phyloP scores from a whole-genome alignment of 768 basidiomycete genomes.

The Cystobasidium onofrii region DNA sequence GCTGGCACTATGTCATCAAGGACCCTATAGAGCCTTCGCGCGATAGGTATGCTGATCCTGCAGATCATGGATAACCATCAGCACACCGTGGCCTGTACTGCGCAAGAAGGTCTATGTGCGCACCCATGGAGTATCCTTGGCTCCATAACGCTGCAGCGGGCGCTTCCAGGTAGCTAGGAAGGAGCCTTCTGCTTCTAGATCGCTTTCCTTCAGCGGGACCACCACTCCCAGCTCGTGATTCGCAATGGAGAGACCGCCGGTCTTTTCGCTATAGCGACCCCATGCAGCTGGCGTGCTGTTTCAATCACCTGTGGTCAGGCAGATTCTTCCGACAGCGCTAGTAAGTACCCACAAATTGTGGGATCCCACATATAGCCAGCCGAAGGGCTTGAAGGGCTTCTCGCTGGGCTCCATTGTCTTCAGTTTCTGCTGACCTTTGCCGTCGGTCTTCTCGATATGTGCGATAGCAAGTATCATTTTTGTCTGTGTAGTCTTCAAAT shows the following conservation, averaged over 20 bases:
- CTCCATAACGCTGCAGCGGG: conserved; percentile 1
- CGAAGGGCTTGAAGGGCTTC: conserved; percentile 2
- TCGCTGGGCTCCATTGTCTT: neutral
- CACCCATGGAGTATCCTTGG: conserved; percentile 27
- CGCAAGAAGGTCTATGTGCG: neutral
- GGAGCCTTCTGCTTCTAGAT: neutral
- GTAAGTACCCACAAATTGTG: conserved; percentile 14
- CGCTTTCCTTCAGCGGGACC: neutral
- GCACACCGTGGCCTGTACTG: too few relatives aligned
- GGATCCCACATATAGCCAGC: conserved; percentile 20
- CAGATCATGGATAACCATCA: neutral
- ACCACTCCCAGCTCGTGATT: conserved; percentile 26
- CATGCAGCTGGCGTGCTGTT: conserved; percentile 17
- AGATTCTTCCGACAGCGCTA: neutral
- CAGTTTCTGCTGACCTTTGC: neutral
- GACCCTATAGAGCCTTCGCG: neutral
- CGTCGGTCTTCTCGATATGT: neutral
- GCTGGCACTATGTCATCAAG: neutral
- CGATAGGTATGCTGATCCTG: conserved; percentile 18
- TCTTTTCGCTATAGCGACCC: conserved; percentile 29
- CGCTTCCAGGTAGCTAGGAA: conserved; percentile 23
- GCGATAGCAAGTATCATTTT: conserved; percentile 21
- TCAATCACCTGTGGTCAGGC: neutral
- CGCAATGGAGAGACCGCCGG: neutral
- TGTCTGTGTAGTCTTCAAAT: neutral